Evolutionary conservation across 2,329 filamentous ascomycete species (phyloP).

Genomic region (Calonectria pseudoreteaudii): DNA sequence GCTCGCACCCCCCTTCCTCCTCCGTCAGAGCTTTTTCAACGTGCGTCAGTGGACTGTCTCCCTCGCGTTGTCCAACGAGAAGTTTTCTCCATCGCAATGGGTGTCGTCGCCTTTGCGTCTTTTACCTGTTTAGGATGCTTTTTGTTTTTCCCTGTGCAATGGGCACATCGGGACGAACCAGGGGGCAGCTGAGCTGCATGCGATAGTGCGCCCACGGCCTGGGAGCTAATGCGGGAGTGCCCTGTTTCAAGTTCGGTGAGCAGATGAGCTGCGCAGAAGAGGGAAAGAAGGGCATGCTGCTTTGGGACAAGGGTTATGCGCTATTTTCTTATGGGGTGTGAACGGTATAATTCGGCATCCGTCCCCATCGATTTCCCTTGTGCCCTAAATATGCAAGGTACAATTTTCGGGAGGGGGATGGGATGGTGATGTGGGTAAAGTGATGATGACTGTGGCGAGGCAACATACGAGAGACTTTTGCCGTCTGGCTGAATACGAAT

Average conservation of each 20-base stretch:
- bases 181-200: conserved; percentile 16
- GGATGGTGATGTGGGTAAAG: not conserved
- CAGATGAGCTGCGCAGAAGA: not conserved
- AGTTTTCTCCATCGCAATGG: conserved; percentile 12
- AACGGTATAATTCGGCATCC: not conserved
- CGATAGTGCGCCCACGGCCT: conserved; percentile 37
- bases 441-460: not conserved
- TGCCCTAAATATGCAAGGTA: not conserved
- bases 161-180: conserved; percentile 27
- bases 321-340: not conserved
- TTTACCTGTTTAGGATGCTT: conserved; percentile 6
- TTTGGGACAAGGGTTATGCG: not conserved
- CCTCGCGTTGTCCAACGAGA: conserved; percentile 16
- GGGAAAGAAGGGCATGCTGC: not conserved
- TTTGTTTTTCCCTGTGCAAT: conserved; percentile 7
- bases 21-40: conserved; percentile 9
- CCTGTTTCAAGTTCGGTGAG: conserved; percentile 37
- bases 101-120: conserved; percentile 18
- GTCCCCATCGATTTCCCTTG: not conserved
- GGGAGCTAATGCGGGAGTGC: conserved; percentile 37
- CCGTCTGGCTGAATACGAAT: not conserved
- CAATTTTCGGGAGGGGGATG: not conserved
- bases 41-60: not conserved
- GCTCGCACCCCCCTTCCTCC: not conserved
- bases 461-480: not conserved